These are phyloP conservation scores for Geotrichum reessii DNA, from an alignment of 1,139 yeast species.

Conservation along the genomic window DNA sequence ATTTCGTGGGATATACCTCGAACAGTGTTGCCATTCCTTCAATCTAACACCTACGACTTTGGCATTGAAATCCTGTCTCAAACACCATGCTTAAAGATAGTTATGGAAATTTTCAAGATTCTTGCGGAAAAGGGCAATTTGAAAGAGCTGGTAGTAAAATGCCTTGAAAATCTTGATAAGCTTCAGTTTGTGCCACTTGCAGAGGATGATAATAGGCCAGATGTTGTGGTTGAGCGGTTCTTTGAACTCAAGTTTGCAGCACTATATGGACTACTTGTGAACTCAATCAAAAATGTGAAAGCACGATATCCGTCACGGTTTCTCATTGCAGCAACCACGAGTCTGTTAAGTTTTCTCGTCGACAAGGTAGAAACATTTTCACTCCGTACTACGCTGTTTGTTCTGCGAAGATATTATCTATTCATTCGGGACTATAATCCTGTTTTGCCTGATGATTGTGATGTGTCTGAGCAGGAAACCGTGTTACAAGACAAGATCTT, in stretches of 20 bases:
- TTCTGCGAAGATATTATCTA: slow-evolving; percentile 55
- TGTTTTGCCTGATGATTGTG: slow-evolving; percentile 38
- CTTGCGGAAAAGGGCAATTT: slow-evolving; percentile 67
- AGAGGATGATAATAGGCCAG: not conserved
- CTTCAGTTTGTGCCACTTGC: slow-evolving; percentile 30
- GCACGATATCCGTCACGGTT: slow-evolving; percentile 77
- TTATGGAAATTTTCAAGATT: slow-evolving; percentile 51
- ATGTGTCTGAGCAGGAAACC: slow-evolving; percentile 34
- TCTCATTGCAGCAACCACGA: slow-evolving; percentile 56
- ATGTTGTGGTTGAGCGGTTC: slow-evolving; percentile 33
- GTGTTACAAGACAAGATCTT: slow-evolving; percentile 40
- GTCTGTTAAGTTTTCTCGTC: slow-evolving; percentile 50
- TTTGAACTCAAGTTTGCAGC: slow-evolving; percentile 58
- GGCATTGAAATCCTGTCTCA: slow-evolving; percentile 25
- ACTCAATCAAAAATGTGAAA: slow-evolving; percentile 49
- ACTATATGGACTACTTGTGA: slow-evolving; percentile 53
- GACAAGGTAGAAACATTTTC: slow-evolving; percentile 37
- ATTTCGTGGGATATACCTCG: slow-evolving; percentile 88
- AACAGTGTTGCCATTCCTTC: slow-evolving; percentile 43
- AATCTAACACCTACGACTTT: slow-evolving; percentile 24
- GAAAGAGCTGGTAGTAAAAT: slow-evolving; percentile 66
- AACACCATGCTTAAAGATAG: slow-evolving; percentile 7
- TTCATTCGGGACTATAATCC: slow-evolving; percentile 61
- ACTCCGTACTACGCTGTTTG: slow-evolving; percentile 39
- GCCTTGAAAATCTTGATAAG: slow-evolving; percentile 53